A percentile compares a stretch with the other conserved stretches of the same genome.
Evolutionary conservation across 108 stramenopile genomes (phyloP).

Genomic region (Discostella stelligeroides): DNA sequence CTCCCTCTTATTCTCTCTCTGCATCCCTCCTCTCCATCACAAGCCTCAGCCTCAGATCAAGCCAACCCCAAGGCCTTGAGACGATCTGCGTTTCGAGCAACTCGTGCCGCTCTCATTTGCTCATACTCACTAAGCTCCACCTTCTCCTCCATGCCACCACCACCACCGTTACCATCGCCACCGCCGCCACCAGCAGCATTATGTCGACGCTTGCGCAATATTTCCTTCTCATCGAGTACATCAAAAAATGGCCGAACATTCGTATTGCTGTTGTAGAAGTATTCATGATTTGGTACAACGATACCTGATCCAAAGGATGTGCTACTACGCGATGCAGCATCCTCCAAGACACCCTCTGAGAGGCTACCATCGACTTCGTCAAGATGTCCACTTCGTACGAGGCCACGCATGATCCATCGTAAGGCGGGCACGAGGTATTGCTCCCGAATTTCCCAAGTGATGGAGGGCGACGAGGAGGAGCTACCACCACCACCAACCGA

Average conservation of each 20-base stretch:
- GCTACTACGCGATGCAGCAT: slow-evolving; percentile 24
- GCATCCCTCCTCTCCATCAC: not conserved
- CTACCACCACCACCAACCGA: slow-evolving; percentile 7
- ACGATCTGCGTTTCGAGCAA: slow-evolving; percentile 84
- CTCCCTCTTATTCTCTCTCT: not conserved
- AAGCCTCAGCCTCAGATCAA: slow-evolving; percentile 19
- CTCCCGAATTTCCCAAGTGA: slow-evolving; percentile 81
- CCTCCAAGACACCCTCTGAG: slow-evolving; percentile 56
- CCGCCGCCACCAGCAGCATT: slow-evolving; percentile 15
- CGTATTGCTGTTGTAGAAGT: slow-evolving; percentile 45
- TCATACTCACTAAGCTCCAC: slow-evolving; percentile 90
- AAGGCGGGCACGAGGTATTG: slow-evolving; percentile 72
- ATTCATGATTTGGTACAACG: slow-evolving; percentile 53
- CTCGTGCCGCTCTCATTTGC: slow-evolving; percentile 79
- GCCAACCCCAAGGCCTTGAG: slow-evolving; percentile 82
- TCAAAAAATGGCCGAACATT: slow-evolving; percentile 62
- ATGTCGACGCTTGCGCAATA: slow-evolving; percentile 50
- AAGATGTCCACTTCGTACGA: slow-evolving; percentile 79
- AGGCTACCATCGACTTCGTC: slow-evolving; percentile 57
- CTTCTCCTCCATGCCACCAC: slow-evolving; percentile 20
- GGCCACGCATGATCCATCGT: slow-evolving; percentile 83
- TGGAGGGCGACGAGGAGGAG: slow-evolving; percentile 13
- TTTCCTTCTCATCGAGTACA: slow-evolving; percentile 66
- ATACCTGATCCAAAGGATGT: slow-evolving; percentile 28
- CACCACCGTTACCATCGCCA: slow-evolving; percentile 14